phyloP scores from a whole-genome alignment of 805 yeast genomes.

The Cyberlindnera nakhonratchasimensis region DNA sequence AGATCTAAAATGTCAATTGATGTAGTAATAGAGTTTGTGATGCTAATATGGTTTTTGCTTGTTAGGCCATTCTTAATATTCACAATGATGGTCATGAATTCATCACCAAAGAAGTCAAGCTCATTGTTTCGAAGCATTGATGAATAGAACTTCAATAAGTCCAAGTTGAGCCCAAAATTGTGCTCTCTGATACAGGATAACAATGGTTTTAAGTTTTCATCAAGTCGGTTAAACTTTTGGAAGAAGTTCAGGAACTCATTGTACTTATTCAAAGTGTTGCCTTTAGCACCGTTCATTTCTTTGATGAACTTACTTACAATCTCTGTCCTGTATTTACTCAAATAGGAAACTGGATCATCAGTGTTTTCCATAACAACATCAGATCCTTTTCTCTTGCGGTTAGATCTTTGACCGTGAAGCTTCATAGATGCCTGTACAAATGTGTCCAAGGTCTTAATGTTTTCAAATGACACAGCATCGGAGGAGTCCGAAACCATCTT shows the following conservation, averaged over 20 bases:
- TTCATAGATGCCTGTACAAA: conserved; percentile 33
- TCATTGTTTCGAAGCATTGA: conserved; percentile 32
- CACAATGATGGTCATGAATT: conserved; percentile 27
- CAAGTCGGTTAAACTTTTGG: conserved; percentile 22
- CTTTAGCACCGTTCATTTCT: conserved; percentile 26
- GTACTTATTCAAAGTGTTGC: conserved; percentile 25
- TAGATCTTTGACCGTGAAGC: conserved; percentile 25
- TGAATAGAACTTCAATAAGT: conserved; percentile 35
- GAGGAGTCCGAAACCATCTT: conserved; percentile 40
- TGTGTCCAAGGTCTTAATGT: conserved; percentile 41
- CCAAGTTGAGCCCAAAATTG: conserved; percentile 30
- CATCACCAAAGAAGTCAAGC: conserved; percentile 31
- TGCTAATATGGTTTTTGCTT: conserved; percentile 35
- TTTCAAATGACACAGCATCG: conserved; percentile 48
- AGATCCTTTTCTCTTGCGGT: conserved; percentile 32
- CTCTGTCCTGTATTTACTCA: conserved; percentile 20
- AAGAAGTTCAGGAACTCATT: conserved; percentile 26
- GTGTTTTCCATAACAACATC: conserved; percentile 39
- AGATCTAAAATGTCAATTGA: conserved; percentile 28
- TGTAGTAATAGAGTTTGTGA: conserved; percentile 33
- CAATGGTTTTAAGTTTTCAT: conserved; percentile 24
- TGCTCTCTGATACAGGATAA: conserved; percentile 24
- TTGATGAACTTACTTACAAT: conserved; percentile 26
- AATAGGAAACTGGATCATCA: conserved; percentile 24
- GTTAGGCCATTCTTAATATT: conserved; percentile 31